phyloP scores from a whole-genome alignment of 83 land plant species.

The Larix sibirica region DNA sequence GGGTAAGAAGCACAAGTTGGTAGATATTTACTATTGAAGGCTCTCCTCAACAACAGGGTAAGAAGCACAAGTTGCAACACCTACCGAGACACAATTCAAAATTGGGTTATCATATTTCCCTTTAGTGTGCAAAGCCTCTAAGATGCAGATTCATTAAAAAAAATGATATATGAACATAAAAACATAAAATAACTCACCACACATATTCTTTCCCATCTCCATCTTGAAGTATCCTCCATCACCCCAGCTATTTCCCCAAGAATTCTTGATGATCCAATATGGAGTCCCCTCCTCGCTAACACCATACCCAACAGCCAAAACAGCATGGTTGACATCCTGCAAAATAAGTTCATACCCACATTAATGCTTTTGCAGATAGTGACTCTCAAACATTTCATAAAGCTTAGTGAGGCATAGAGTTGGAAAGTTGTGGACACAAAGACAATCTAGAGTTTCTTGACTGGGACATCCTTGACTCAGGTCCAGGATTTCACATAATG shows the following conservation, averaged over 20 bases:
- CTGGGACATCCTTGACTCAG: too few relatives aligned
- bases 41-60: slow-evolving; percentile 73
- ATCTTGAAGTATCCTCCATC: slow-evolving; percentile 83
- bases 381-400: background rate
- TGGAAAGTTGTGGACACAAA: background rate
- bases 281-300: slow-evolving; percentile 62
- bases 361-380: background rate
- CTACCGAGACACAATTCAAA: slow-evolving; percentile 34
- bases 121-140: too few relatives aligned
- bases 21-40: slow-evolving; percentile 1
- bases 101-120: background rate
- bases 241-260: slow-evolving; percentile 91
- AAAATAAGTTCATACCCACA: background rate
- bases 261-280: slow-evolving; percentile 93
- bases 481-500: too few relatives aligned
- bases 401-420: background rate
- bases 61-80: slow-evolving; percentile 94
- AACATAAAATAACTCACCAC: slow-evolving; percentile 63
- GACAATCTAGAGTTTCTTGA: too few relatives aligned
- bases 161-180: too few relatives aligned
- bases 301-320: slow-evolving; percentile 92
- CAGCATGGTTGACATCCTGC: slow-evolving; percentile 98
- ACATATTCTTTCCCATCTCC: slow-evolving; percentile 99
- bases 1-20: slow-evolving; percentile 90
- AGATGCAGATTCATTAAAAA: too few relatives aligned